Base-by-base conservation (phyloP, 148 eudicot species). In the Heliosperma pusillum region DNA sequence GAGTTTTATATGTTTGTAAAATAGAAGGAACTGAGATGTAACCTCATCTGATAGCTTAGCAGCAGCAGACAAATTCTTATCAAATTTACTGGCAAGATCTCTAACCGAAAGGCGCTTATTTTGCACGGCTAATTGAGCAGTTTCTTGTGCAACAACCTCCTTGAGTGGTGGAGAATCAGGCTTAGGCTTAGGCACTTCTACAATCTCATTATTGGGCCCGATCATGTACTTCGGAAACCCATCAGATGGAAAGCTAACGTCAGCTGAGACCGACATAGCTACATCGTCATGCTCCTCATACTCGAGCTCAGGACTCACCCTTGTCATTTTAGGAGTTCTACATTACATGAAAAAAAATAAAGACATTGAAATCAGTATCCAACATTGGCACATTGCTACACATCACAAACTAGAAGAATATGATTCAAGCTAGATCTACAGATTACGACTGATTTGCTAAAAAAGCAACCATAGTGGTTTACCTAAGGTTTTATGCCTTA, bases 11-110 rank as follows among this genome's bases (percentile, higher is more conserved):
- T 58, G 33, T 17, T 50, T 11, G 22, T 26, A 69, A 1, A 71
- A 44, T 42, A 67, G 56, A 61, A 36, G 40, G 66, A 77, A n/a
- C 44, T 60, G 45, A 20, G 67, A 50, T 73, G 53, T 55, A 67
- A 95, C 99, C 99, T 92, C 94, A 45, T 83, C 88, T 21, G 97
- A 83, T 76, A 95, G 72, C 85, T 92, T 95, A 16, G 97, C 90
- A 22, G 99, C 99, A 58, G 96, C 88, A 33, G 96, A 75, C 75
- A 95, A 82, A 80, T 95, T 95, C 85, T 95, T 95, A 82, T 95
- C 99, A 70, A 95, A 95, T 86, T 95, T 95, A 78, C 86, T 90
- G 22, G 97, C 99, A 53, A 95, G 92, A 71, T 92, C 99, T 55
- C 97, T 86, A 76, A 95, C 99, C 64, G 99, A 95, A 59, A 95